A percentile compares a stretch with the other conserved stretches of the same genome.
Evolutionary conservation across 768 basidiomycete species (phyloP).

Genomic region (Scleroderma bovista): DNA sequence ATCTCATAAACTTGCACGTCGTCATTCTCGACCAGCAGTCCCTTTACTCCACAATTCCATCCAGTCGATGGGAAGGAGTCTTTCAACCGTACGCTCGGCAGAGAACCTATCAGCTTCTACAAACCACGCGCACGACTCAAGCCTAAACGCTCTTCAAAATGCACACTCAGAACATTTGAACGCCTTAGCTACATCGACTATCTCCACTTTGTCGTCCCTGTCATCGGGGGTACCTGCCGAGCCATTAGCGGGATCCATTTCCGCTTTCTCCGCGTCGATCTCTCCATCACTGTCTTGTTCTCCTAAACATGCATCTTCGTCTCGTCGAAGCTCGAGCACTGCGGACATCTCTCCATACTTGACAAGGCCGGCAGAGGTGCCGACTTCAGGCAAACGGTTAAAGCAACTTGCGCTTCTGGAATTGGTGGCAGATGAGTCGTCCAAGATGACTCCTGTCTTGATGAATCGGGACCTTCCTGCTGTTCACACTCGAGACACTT

Average conservation of each 20-base stretch:
- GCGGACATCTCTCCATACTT: constrained; percentile 71
- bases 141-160: no score
- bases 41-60: constrained; percentile 7
- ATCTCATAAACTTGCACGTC: constrained; percentile 1
- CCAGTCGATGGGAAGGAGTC: background rate
- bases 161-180: no score
- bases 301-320: constrained; percentile 16
- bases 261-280: constrained; percentile 7
- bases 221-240: constrained; percentile 5
- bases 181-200: no score
- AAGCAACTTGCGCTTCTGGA: constrained; percentile 70
- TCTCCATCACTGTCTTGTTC: constrained; percentile 8
- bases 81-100: background rate
- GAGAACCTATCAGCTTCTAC: background rate
- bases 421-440: constrained; percentile 68
- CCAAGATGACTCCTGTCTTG: constrained; percentile 47
- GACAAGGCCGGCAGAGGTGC: constrained; percentile 46
- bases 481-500: constrained; percentile 1
- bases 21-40: constrained; percentile 8
- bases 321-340: constrained; percentile 40
- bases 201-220: no score
- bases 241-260: background rate
- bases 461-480: constrained; percentile 21
- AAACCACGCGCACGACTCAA: no score
- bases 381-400: constrained; percentile 55